Evolutionary conservation across 331 rosid species (phyloP).

Genomic region (Quercus lobata): DNA sequence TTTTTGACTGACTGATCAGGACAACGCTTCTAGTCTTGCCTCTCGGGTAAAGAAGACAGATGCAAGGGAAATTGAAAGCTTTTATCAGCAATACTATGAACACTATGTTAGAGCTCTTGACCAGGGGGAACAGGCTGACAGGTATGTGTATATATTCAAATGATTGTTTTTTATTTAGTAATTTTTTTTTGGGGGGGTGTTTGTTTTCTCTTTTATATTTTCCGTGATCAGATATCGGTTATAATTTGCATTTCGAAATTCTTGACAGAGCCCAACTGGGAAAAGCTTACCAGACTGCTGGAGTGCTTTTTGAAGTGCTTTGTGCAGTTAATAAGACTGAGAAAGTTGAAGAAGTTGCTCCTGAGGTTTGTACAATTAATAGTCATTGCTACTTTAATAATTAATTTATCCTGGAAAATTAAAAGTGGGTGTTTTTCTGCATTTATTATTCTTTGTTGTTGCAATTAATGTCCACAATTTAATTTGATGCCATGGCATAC

Average conservation of each 20-base stretch:
- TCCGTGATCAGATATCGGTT: too few relatives aligned
- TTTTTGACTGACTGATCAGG: conserved; percentile 38
- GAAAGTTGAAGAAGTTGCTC: conserved; percentile 97
- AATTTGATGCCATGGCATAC: background rate
- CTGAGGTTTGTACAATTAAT: conserved; percentile 64
- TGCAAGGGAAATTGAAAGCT: conserved; percentile 90
- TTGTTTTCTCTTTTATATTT: background rate
- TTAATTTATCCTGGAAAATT: background rate
- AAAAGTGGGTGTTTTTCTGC: background rate
- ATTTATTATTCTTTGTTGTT: background rate
- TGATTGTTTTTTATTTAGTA: background rate
- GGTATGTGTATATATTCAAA: conserved; percentile 26
- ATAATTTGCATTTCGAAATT: background rate
- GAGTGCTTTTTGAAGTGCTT: conserved; percentile 95
- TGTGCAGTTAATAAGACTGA: conserved; percentile 96
- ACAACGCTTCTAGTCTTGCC: conserved; percentile 71
- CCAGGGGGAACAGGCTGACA: conserved; percentile 91
- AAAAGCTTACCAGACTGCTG: conserved; percentile 91
- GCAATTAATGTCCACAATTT: background rate
- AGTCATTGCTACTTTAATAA: conserved; percentile 16
- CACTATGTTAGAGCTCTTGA: conserved; percentile 85
- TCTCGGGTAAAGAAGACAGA: conserved; percentile 80
- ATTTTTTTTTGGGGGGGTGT: background rate
- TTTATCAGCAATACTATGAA: conserved; percentile 90
- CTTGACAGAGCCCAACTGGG: conserved; percentile 87